Conservation (phyloP, 495 filamentous ascomycete species). For the Aspergillus cavernicola region DNA sequence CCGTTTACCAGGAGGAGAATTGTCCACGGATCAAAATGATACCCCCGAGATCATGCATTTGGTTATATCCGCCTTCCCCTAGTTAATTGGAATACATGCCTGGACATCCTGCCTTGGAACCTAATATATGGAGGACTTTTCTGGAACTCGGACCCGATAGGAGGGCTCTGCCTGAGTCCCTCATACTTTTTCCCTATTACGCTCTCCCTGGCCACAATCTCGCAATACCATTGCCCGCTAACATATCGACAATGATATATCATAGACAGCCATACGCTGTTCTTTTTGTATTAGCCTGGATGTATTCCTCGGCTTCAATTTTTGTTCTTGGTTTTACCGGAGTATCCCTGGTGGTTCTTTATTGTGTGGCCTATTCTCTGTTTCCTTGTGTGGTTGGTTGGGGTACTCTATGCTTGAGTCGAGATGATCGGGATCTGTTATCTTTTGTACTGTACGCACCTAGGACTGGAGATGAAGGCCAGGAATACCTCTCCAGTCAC, state of each 20-base stretch:
- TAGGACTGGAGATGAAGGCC: neutral
- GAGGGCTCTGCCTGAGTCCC: neutral
- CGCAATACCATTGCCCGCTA: neutral
- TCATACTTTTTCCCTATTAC: neutral
- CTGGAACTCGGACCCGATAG: neutral
- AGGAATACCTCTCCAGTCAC: neutral
- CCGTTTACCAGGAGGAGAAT: neutral
- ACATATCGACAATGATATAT: neutral
- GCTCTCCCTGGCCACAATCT: neutral
- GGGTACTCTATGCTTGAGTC: neutral
- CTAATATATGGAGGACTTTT: neutral
- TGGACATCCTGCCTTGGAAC: neutral
- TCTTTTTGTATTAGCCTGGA: neutral
- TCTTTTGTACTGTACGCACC: conserved; percentile 9
- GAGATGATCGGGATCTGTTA: neutral
- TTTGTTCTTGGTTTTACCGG: conserved; percentile 5
- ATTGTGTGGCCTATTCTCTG: neutral
- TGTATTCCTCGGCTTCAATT: neutral
- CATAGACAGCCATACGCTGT: neutral
- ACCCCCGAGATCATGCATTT: neutral
- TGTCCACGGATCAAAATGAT: conserved; percentile 5
- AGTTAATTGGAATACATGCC: neutral
- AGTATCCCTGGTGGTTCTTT: neutral
- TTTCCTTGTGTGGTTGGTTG: neutral
- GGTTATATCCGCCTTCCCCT: conserved; percentile 6